Conservation (phyloP, 768 basidiomycete genomes). For the Mycena indigotica region DNA sequence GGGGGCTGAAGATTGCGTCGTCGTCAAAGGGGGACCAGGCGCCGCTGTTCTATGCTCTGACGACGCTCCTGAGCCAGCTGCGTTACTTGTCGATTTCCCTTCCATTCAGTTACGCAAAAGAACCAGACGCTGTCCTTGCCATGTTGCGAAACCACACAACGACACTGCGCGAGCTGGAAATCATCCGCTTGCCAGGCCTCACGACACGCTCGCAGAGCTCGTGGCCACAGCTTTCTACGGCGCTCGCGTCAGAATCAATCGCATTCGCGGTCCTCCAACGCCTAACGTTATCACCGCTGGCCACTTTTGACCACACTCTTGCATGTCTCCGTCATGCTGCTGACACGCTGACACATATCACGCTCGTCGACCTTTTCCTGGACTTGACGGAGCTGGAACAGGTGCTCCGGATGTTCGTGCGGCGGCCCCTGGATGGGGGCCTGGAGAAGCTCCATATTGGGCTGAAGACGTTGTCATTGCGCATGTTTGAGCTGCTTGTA, state of each 20-base stretch:
- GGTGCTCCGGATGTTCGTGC: slow-evolving; percentile 23
- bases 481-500: background rate
- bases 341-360: slow-evolving; percentile 26
- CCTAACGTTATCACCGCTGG: slow-evolving; percentile 8
- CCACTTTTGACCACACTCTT: slow-evolving; percentile 30
- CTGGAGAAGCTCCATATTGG: slow-evolving; percentile 29
- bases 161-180: background rate
- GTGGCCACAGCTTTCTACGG: background rate
- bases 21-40: slow-evolving; percentile 32
- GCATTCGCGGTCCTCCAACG: background rate
- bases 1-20: slow-evolving; percentile 34
- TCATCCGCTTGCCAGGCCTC: background rate
- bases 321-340: slow-evolving; percentile 23
- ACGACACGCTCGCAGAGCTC: background rate
- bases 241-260: background rate
- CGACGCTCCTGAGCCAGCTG: slow-evolving; percentile 17
- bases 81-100: background rate
- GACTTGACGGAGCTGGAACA: slow-evolving; percentile 22
- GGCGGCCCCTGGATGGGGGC: slow-evolving; percentile 14
- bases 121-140: background rate
- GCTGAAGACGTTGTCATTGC: slow-evolving; percentile 13
- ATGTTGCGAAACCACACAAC: background rate
- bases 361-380: slow-evolving; percentile 26
- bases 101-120: background rate
- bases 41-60: slow-evolving; percentile 32